Evolutionary conservation across 139 green algal genomes (phyloP), one percentile per base, ranked within the genome.

Genomic region (Chlamydomonas urium): DNA sequence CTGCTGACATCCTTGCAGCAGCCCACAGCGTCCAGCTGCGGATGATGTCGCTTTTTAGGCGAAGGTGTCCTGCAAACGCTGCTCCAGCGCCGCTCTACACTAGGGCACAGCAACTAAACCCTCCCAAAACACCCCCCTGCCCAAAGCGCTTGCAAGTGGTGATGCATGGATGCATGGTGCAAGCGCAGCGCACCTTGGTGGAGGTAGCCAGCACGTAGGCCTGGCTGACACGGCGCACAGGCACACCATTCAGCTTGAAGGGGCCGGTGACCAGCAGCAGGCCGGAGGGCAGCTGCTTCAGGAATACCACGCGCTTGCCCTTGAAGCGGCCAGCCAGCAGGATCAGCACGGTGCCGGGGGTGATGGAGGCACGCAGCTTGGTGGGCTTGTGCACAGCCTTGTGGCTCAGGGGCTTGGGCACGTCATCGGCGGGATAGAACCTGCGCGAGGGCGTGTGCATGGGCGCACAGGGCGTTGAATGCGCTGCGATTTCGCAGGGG

Each of bases 241-340:
- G 96, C 69, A 99, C 94, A 68, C 95, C 94, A 84, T 99, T 99
- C 66, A 98, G 79, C 79, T 93, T 92, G 89, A 96, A 99, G 35
- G 95, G 95, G 4, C 95, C 91, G 45, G 90, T 93, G 36, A 99
- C 92, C 34, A 99, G 87, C 66, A 99, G 89, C 71, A 99, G 88
- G 28, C 95, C 94, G 10, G 88, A 96, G 24, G 82, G 79, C 74
- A 98, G 93, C 91, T 99, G 93, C 60, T 86, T 84, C 56, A 99
- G 86, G 91, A 96, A 98, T 6, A 99, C 86, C 42, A 96, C 93
- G 65, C 96, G 89, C 92, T 97, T 97, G 76, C 94, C 95, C 92
- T 99, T 99, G 89, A 98, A 98, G 66, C 95, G 88, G 62, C 96
- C 96, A 3, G 94, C 92, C 69, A 99, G 84, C 74, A 99, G 73